A percentile compares a stretch with the other conserved stretches of the same genome.
Conservation (phyloP, 2,329 filamentous ascomycete species). For the Diplodia mutila region DNA sequence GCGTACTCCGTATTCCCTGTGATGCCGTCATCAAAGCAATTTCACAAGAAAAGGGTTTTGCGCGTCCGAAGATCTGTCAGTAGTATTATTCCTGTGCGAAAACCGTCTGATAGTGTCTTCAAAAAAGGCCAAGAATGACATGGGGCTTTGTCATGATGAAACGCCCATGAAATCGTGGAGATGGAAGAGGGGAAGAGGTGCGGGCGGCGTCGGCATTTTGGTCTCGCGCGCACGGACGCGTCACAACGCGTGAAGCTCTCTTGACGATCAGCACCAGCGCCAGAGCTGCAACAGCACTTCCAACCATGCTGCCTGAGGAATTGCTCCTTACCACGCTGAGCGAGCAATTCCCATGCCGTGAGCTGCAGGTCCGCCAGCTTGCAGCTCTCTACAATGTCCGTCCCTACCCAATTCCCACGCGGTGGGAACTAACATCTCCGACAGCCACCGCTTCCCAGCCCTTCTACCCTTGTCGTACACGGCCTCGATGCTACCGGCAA, state of each 20-base stretch:
- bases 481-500: constrained; percentile 89
- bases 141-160: no score
- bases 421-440: constrained; percentile 29
- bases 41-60: no score
- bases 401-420: neutral
- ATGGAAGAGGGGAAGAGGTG: no score
- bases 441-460: constrained; percentile 69
- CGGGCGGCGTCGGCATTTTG: neutral
- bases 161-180: no score
- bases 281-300: constrained; percentile 1
- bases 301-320: constrained; percentile 42
- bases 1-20: no score
- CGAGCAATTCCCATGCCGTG: constrained; percentile 47
- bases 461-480: constrained; percentile 76
- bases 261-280: neutral
- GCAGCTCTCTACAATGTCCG: constrained; percentile 50
- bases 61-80: no score
- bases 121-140: no score
- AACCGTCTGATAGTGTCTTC: no score
- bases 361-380: constrained; percentile 53
- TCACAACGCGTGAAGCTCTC: constrained; percentile 17
- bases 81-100: no score
- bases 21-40: no score
- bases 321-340: constrained; percentile 42
- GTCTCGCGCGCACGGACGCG: constrained; percentile 19